Conservation (phyloP, 2,329 filamentous ascomycete species). For the Akanthomyces uredinophilus region DNA sequence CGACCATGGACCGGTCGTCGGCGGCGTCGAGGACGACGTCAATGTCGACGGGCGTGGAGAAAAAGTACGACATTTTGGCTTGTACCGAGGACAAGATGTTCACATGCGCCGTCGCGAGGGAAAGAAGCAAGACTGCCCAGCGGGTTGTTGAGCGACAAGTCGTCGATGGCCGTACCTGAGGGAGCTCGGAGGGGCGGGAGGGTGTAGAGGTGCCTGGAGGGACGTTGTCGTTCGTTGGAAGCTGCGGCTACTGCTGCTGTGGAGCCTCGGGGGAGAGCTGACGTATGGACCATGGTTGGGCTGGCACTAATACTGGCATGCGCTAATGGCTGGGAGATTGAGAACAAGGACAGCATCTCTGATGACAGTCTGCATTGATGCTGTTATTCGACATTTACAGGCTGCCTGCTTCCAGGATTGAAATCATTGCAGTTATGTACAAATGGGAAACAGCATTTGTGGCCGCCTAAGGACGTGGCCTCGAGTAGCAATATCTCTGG, state of each 20-base stretch:
- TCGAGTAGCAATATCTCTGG: no score
- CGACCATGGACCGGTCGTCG: conserved; percentile 90
- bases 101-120: neutral
- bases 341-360: neutral
- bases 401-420: no score
- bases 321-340: neutral
- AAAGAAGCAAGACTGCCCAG: no score
- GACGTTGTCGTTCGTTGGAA: conserved; percentile 3
- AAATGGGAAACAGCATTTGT: no score
- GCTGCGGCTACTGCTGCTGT: conserved; percentile 8
- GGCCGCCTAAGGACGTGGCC: no score
- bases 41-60: conserved; percentile 97
- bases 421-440: no score
- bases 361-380: neutral
- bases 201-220: neutral
- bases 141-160: neutral
- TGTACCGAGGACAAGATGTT: neutral
- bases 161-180: neutral
- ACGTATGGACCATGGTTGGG: conserved; percentile 13
- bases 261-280: conserved; percentile 8
- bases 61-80: conserved; percentile 83
- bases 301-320: neutral
- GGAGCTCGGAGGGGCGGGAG: conserved; percentile 4
- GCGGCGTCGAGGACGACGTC: conserved; percentile 95
- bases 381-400: neutral